These are phyloP conservation scores for Phytophthora macrochlamydospora DNA, from an alignment of 352 stramenopile genomes.

Conservation along the genomic window DNA sequence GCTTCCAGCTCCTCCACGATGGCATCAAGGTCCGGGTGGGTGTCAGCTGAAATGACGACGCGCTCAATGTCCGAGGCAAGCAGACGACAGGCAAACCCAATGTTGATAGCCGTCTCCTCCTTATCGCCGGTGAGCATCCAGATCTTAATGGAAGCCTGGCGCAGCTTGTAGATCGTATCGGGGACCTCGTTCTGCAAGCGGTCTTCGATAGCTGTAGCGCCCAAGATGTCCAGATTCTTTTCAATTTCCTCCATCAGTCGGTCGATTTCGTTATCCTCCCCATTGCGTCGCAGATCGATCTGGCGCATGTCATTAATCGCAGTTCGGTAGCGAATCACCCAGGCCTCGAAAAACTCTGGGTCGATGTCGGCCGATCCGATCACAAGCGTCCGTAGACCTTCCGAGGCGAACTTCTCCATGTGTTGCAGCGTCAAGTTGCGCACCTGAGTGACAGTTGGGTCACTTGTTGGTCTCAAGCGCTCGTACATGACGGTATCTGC, in stretches of 20 bases:
- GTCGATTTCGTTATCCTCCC: constrained; percentile 83
- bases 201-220: constrained; percentile 95
- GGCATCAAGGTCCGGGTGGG: constrained; percentile 64
- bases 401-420: constrained; percentile 88
- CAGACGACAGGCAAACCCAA: constrained; percentile 92
- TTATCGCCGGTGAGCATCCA: constrained; percentile 97
- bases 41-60: constrained; percentile 81
- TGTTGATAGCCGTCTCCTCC: constrained; percentile 96
- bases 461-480: constrained; percentile 56
- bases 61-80: constrained; percentile 93
- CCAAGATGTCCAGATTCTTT: constrained; percentile 85
- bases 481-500: constrained; percentile 92
- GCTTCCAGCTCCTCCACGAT: constrained; percentile 70
- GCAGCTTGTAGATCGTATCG: constrained; percentile 92
- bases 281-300: constrained; percentile 77
- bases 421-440: constrained; percentile 79
- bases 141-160: constrained; percentile 93
- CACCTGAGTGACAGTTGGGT: constrained; percentile 50
- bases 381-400: constrained; percentile 91
- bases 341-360: constrained; percentile 60
- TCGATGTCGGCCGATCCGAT: constrained; percentile 77
- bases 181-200: constrained; percentile 92
- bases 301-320: constrained; percentile 88
- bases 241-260: constrained; percentile 88
- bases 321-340: constrained; percentile 69